Evolutionary conservation across 306 rosid species (phyloP).

Genomic region (Casuarina cunninghamiana): DNA sequence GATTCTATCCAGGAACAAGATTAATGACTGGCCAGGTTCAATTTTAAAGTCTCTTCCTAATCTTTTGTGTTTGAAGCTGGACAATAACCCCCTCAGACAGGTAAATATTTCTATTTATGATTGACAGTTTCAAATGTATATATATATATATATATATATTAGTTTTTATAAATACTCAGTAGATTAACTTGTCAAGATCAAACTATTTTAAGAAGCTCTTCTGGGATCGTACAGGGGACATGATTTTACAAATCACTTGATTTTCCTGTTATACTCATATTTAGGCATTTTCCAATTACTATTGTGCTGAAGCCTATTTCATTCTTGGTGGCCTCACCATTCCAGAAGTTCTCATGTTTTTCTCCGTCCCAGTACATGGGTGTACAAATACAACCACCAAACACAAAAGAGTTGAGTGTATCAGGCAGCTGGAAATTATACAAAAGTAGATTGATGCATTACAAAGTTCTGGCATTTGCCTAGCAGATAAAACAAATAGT

Average conservation of each 20-base stretch:
- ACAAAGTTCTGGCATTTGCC: neutral
- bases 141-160: too few species aligned
- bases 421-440: neutral
- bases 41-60: conserved; percentile 62
- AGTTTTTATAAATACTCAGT: neutral
- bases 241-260: too few species aligned
- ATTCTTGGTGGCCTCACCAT: neutral
- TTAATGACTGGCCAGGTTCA: conserved; percentile 85
- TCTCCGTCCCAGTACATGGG: neutral
- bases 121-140: too few species aligned
- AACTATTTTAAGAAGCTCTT: neutral
- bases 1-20: conserved; percentile 77
- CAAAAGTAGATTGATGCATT: neutral
- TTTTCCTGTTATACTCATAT: neutral
- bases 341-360: neutral
- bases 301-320: neutral
- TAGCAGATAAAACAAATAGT: neutral
- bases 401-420: neutral
- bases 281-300: neutral
- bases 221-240: neutral
- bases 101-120: conserved; percentile 35
- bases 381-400: neutral
- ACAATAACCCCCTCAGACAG: conserved; percentile 71
- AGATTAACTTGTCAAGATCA: neutral
- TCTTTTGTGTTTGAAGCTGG: conserved; percentile 82